Base-by-base conservation (phyloP, 2,329 filamentous ascomycete species). In the Hypoxylon sp. region DNA sequence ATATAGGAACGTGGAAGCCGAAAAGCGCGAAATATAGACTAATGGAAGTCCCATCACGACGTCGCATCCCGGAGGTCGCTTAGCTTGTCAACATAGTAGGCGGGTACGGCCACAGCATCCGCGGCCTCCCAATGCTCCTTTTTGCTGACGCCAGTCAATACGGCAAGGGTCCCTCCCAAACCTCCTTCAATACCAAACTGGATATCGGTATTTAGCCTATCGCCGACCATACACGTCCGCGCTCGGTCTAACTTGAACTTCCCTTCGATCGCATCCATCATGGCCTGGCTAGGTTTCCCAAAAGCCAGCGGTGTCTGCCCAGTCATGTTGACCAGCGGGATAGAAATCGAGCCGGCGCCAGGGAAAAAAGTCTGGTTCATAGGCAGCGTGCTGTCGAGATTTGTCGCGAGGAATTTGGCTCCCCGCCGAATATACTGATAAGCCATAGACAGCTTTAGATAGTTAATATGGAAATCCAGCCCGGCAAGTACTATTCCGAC, bases 221-320 rank as follows among this genome's bases (percentile, higher is more conserved):
- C 96, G 5, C 96, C 96, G 47, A 99, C 88, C 96, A 99, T 99
- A 81, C 96, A 98, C 0, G 96, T 93, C 73, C 90, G 90, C 67
- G 86, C 88, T 39, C 94, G 88, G 79, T 98, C 91, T 59, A 99
- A 91, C 73, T 92, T 87, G 80, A 98, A 98, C 81, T 97, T 97
- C 65, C 95, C 95, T 84, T 98, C 95, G 63, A 99, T 92, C 2
- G 96, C 94, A 80, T 98, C 95, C 95, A 99, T 97, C 96, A 99
- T 99, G 3, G 95, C 95, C 83, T 97, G 94, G 78, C 94, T 97
- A 2, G 96, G 96, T 83, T 99, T 99, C 0, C 96, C 96, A 44
- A 98, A 83, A 2, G 93, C 90, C 33, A 94, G 81, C 0, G 96
- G 95, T 75, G 92, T 85, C 78, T 88, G 82, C 17, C 85, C 85